Percentiles rank a stretch among this genome's conserved stretches.
phyloP scores from a whole-genome alignment of 2,329 filamentous ascomycete genomes.

The Pseudogymnoascus sp. region DNA sequence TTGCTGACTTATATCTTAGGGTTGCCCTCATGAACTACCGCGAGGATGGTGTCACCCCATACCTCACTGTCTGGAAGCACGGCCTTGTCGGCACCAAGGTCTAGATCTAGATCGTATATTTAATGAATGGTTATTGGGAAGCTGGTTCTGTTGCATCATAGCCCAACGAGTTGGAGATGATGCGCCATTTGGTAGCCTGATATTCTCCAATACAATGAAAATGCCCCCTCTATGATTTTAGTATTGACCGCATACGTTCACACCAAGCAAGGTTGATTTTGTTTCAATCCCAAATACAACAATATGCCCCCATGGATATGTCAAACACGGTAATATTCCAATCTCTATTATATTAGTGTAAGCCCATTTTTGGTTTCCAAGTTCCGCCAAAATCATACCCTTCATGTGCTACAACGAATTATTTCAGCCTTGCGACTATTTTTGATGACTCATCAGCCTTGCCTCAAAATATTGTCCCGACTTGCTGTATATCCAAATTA shows the following conservation, averaged over 20 bases:
- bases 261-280: neutral
- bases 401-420: too few relatives aligned
- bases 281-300: neutral
- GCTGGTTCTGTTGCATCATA: neutral
- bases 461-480: neutral
- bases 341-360: neutral
- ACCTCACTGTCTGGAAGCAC: constrained; percentile 89
- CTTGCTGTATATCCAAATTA: neutral
- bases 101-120: constrained; percentile 58
- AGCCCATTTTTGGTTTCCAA: neutral
- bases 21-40: constrained; percentile 94
- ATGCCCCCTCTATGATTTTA: neutral
- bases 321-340: neutral
- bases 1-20: constrained; percentile 37
- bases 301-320: neutral
- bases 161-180: neutral
- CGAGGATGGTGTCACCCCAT: constrained; percentile 89
- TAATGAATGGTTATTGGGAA: constrained; percentile 8
- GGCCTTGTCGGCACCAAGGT: constrained; percentile 86
- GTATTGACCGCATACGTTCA: neutral
- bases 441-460: neutral
- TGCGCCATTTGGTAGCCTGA: constrained; percentile 5
- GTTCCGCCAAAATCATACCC: neutral
- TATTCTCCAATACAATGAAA: constrained; percentile 6
- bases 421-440: neutral